Evolutionary conservation across 306 rosid species (phyloP).

Genomic region (Trifolium fragiferum): DNA sequence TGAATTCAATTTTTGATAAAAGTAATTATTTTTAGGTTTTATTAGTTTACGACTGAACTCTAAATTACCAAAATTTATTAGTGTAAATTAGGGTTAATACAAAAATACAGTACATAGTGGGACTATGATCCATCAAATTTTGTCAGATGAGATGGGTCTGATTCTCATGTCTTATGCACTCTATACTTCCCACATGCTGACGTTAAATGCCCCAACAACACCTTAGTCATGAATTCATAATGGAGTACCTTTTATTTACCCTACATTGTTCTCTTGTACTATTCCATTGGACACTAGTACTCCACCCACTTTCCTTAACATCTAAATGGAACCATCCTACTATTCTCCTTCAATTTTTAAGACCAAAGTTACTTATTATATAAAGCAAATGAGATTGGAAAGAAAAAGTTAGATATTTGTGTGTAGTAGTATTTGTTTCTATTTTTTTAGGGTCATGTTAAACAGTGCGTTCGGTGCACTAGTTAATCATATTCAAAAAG

Average conservation of each 20-base stretch:
- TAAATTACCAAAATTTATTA: too few species aligned
- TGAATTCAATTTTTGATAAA: too few species aligned
- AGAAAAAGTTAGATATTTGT: too few species aligned
- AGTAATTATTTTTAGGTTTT: too few species aligned
- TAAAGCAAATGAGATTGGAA: background rate
- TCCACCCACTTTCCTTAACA: constrained; percentile 18
- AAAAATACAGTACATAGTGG: constrained; percentile 9
- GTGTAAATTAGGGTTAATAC: too few species aligned
- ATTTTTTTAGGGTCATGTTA: too few species aligned
- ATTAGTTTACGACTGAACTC: too few species aligned
- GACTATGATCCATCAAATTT: constrained; percentile 9
- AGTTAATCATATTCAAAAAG: too few species aligned
- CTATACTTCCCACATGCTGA: constrained; percentile 46
- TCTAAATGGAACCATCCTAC: background rate
- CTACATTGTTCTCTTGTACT: background rate
- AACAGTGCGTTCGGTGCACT: too few species aligned
- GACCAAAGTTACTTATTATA: background rate
- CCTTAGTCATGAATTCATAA: background rate
- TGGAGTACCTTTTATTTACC: constrained; percentile 20
- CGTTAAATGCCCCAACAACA: constrained; percentile 49
- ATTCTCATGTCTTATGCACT: constrained; percentile 39
- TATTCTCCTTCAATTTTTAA: background rate
- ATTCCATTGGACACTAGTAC: constrained; percentile 11
- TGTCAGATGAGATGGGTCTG: constrained; percentile 36
- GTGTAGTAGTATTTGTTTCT: too few species aligned